Evolutionary conservation across 495 filamentous ascomycete species (phyloP), one percentile per base, ranked within the genome.

Genomic region (Aspergillus asperescens): DNA sequence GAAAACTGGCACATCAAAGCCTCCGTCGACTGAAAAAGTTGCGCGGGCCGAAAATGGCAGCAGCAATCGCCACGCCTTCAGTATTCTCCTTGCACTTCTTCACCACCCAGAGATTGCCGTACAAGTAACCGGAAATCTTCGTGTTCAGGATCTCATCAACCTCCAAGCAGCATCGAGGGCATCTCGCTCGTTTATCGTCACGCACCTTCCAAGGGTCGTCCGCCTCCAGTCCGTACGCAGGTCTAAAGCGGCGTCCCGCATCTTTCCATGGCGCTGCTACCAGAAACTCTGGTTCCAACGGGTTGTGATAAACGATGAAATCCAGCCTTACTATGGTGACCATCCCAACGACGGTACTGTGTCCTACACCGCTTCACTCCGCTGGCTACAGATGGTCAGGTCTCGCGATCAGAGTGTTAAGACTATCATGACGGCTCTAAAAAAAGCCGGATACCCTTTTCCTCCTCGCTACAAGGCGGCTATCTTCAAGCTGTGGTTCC

Each of bases 401-500:
- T 73, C 64, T 56, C 72, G 81, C 28, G 72, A 79, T 22, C 53
- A 50, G 1, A 63, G 71, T 0, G 71, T 77, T 25, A 61, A 76
- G 19, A 77, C 82, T 47, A 85, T 89, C 55, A 55, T 86, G 16
- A 65, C 69, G 12, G 55, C 62, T 8, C 66, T 90, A 22, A 73
- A 70, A 1, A 52, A 71, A 3, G 58, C 71, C 16, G 79, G 83
- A 7, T 75, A 77, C 28, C 62, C 72, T n/a, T 56, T 84, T 9
- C 83, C 82, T 8, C 13, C 31, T 1, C 56, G 64, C 20, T 72
- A 73, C 18, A 49, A 64, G 16, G 19, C 63, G 3, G 66, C 72
- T 15, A 60, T 88, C 32, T 74, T 75, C 55, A 84, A 85, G 63
- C 59, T 85, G 19, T 88, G 85, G 86, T 76, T 86, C 24, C 52